Evolutionary conservation across 1,284 basidiomycete species (phyloP).

Genomic region (Ganoderma lingzhi): DNA sequence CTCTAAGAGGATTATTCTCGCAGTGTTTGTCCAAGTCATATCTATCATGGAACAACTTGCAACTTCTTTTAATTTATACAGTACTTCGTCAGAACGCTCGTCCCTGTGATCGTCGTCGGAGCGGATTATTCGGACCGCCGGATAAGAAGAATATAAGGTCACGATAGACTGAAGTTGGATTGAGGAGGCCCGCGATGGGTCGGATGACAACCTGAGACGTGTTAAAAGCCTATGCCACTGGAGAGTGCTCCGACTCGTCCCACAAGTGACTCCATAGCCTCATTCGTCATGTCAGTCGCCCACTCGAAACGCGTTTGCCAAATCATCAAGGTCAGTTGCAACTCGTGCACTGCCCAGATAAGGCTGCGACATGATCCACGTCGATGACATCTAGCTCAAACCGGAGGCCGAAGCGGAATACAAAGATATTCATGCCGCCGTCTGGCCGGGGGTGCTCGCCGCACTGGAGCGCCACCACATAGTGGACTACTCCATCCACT

Average conservation of each 20-base stretch:
- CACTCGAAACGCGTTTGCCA: slow-evolving; percentile 75
- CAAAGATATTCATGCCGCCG: slow-evolving; percentile 68
- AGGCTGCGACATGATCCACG: neutral
- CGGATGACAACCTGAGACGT: neutral
- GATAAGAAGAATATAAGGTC: slow-evolving; percentile 13
- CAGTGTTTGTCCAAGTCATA: neutral
- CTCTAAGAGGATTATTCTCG: neutral
- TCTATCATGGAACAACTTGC: too few species aligned
- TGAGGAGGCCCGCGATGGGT: neutral
- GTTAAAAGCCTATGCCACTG: neutral
- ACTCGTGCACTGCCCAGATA: neutral
- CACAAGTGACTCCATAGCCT: neutral
- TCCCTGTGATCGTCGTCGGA: neutral
- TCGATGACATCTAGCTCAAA: slow-evolving; percentile 56
- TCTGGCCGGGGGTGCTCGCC: slow-evolving; percentile 78
- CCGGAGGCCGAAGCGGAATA: slow-evolving; percentile 72
- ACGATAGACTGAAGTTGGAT: slow-evolving; percentile 15
- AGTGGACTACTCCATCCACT: slow-evolving; percentile 80
- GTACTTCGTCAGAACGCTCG: neutral
- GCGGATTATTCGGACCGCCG: slow-evolving; percentile 27
- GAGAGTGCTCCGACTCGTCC: neutral
- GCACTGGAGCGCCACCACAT: slow-evolving; percentile 74
- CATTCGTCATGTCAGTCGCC: slow-evolving; percentile 42
- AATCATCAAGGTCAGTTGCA: slow-evolving; percentile 64
- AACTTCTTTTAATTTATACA: too few species aligned